A percentile compares a stretch with the other conserved stretches of the same genome.
Evolutionary conservation across 768 basidiomycete species (phyloP).

Genomic region (Pleurotus djamor): DNA sequence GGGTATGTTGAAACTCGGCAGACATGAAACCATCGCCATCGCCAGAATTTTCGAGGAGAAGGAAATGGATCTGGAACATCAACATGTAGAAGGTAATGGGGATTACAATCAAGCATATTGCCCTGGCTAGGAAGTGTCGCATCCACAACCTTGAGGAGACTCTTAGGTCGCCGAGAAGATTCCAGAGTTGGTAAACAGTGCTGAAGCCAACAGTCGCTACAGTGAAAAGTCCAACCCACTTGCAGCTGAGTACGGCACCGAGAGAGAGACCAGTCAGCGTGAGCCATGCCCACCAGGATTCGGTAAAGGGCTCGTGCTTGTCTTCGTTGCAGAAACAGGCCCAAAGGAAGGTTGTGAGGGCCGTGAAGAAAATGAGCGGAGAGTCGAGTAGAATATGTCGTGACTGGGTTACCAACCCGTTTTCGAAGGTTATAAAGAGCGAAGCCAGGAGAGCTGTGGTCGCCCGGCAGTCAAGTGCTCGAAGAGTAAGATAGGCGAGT

Average conservation of each 20-base stretch:
- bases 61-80: conserved; percentile 96
- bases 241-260: conserved; percentile 91
- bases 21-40: conserved; percentile 99
- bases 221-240: conserved; percentile 99
- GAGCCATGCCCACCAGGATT: conserved; percentile 93
- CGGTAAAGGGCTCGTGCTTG: conserved; percentile 78
- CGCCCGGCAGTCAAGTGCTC: conserved; percentile 87
- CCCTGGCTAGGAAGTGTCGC: conserved; percentile 86
- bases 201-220: conserved; percentile 90
- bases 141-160: conserved; percentile 75
- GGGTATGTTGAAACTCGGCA: conserved; percentile 96
- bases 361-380: conserved; percentile 98
- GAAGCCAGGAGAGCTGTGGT: conserved; percentile 91
- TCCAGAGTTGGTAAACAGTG: conserved; percentile 87
- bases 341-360: conserved; percentile 85
- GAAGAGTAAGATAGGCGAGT: conserved; percentile 89
- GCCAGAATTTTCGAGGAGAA: conserved; percentile 84
- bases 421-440: conserved; percentile 94
- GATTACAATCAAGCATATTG: conserved; percentile 83
- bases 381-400: conserved; percentile 97
- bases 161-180: conserved; percentile 81
- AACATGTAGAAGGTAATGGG: conserved; percentile 91
- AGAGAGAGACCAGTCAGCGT: conserved; percentile 83
- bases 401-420: conserved; percentile 93
- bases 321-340: conserved; percentile 91